phyloP scores from a whole-genome alignment of 2,329 filamentous ascomycete genomes.

The Aspergillaceae sp. region DNA sequence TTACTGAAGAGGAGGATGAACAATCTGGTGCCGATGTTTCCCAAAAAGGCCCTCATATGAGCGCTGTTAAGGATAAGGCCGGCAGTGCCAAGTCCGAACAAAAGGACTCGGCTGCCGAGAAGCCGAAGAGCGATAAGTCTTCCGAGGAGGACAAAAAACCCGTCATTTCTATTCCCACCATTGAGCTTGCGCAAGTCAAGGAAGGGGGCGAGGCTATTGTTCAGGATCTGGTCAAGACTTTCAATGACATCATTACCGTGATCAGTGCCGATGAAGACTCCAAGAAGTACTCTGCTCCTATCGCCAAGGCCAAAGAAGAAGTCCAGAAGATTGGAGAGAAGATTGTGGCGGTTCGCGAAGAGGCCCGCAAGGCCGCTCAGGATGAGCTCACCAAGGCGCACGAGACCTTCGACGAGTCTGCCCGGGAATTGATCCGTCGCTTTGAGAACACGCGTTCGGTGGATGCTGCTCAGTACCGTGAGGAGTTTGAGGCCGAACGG shows the following conservation, averaged over 20 bases:
- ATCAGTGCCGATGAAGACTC: constrained; percentile 79
- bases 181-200: constrained; percentile 68
- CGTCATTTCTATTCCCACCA: constrained; percentile 48
- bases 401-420: constrained; percentile 76
- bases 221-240: constrained; percentile 85
- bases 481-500: constrained; percentile 83
- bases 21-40: constrained; percentile 52
- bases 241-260: constrained; percentile 91
- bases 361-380: constrained; percentile 62
- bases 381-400: constrained; percentile 62
- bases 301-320: constrained; percentile 78
- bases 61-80: constrained; percentile 26
- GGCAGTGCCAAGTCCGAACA: constrained; percentile 20
- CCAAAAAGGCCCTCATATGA: constrained; percentile 43
- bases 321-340: constrained; percentile 68
- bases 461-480: constrained; percentile 74
- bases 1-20: constrained; percentile 55
- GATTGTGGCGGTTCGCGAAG: constrained; percentile 64
- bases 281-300: constrained; percentile 65
- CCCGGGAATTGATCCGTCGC: constrained; percentile 77
- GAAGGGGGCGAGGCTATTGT: constrained; percentile 78
- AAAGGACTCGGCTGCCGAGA: constrained; percentile 18
- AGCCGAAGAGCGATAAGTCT: constrained; percentile 24
- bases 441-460: constrained; percentile 73
- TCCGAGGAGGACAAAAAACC: constrained; percentile 27